Evolutionary conservation across 352 stramenopile species (phyloP).

Genomic region (Phytophthora sp.): DNA sequence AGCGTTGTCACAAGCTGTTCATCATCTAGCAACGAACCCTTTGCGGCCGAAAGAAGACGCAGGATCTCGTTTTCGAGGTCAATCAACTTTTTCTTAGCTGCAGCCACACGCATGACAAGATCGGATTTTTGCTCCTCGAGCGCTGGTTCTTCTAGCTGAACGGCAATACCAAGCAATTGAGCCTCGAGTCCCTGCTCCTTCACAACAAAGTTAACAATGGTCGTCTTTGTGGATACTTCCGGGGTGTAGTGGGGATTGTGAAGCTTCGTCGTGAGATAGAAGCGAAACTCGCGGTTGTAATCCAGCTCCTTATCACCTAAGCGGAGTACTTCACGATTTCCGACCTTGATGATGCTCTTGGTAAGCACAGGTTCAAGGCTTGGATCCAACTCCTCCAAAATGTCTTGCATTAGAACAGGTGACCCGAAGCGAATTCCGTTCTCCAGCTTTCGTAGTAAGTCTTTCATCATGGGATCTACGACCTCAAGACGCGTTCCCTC

Average conservation of each 20-base stretch:
- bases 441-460: conserved; percentile 94
- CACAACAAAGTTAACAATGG: conserved; percentile 97
- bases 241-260: conserved; percentile 96
- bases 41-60: conserved; percentile 89
- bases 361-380: conserved; percentile 93
- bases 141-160: conserved; percentile 94
- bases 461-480: conserved; percentile 95
- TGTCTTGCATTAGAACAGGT: conserved; percentile 95
- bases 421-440: conserved; percentile 94
- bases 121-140: conserved; percentile 96
- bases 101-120: conserved; percentile 89
- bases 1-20: conserved; percentile 95
- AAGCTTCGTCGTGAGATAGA: conserved; percentile 97
- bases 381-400: conserved; percentile 96
- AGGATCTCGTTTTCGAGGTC: conserved; percentile 97
- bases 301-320: conserved; percentile 96
- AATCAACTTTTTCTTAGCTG: conserved; percentile 94
- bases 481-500: conserved; percentile 89
- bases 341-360: conserved; percentile 95
- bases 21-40: conserved; percentile 94
- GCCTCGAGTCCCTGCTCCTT: conserved; percentile 95
- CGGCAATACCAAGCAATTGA: conserved; percentile 94
- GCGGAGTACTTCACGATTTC: conserved; percentile 93
- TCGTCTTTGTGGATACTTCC: conserved; percentile 96
- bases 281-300: conserved; percentile 94